Evolutionary conservation across 1,284 basidiomycete species (phyloP).

Genomic region (Leccinum ponderosum): DNA sequence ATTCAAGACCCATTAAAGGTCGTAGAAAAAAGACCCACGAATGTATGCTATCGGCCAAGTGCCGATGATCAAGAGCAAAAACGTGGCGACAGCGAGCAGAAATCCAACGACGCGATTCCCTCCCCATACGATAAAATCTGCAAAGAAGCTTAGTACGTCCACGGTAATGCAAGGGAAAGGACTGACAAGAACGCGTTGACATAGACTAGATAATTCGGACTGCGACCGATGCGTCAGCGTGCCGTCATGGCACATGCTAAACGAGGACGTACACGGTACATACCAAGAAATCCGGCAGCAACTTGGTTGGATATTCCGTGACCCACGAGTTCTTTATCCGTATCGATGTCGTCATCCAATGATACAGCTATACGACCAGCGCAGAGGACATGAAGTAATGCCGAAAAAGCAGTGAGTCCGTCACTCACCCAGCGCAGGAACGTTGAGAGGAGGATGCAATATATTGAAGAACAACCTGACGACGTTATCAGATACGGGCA

Average conservation of each 20-base stretch:
- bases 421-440: slow-evolving; percentile 80
- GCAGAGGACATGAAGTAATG: background rate
- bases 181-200: slow-evolving; percentile 86
- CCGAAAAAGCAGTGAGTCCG: background rate
- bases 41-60: slow-evolving; percentile 87
- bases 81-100: too few species aligned
- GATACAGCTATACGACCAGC: slow-evolving; percentile 66
- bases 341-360: slow-evolving; percentile 88
- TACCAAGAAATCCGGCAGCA: slow-evolving; percentile 77
- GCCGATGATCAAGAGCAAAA: slow-evolving; percentile 77
- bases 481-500: slow-evolving; percentile 6
- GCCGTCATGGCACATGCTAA: background rate
- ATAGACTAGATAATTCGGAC: slow-evolving; percentile 84
- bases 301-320: slow-evolving; percentile 90
- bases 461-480: slow-evolving; percentile 86
- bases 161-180: slow-evolving; percentile 3
- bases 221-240: slow-evolving; percentile 29
- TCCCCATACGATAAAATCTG: slow-evolving; percentile 91
- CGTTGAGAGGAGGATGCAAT: slow-evolving; percentile 87
- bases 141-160: background rate
- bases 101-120: slow-evolving; percentile 69
- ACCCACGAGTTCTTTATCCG: slow-evolving; percentile 89
- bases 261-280: slow-evolving; percentile 55
- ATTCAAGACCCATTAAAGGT: background rate
- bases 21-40: slow-evolving; percentile 54